These are phyloP conservation scores for Suillus spraguei DNA, from an alignment of 768 basidiomycete species.

Conservation along the genomic window DNA sequence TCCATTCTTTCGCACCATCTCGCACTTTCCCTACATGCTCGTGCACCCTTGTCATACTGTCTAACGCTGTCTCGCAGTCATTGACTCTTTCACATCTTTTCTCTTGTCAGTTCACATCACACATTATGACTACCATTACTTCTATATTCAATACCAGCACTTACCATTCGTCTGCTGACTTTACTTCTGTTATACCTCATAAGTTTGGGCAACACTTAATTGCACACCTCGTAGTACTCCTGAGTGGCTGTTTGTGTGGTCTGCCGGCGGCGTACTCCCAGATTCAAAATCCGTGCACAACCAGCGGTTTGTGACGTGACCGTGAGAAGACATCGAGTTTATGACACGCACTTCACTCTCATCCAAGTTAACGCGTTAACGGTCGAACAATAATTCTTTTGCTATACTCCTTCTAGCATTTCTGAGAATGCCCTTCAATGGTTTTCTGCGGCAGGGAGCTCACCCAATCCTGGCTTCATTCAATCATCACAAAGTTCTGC, in stretches of 20 bases:
- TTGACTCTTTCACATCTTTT: too few relatives aligned
- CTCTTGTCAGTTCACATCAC: too few relatives aligned
- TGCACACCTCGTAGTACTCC: too few relatives aligned
- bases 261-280: too few relatives aligned
- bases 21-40: background rate
- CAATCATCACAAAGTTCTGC: constrained; percentile 62
- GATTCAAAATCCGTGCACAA: too few relatives aligned
- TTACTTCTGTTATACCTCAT: too few relatives aligned
- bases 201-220: too few relatives aligned
- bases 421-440: constrained; percentile 49
- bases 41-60: background rate
- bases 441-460: constrained; percentile 51
- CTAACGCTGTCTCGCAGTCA: background rate
- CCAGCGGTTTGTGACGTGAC: background rate
- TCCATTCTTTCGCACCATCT: background rate
- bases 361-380: background rate
- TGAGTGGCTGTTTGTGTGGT: too few relatives aligned
- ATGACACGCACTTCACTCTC: background rate
- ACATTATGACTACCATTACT: too few relatives aligned
- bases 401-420: background rate
- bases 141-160: too few relatives aligned
- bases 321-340: background rate
- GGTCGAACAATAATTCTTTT: background rate
- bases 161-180: too few relatives aligned
- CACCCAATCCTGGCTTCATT: constrained; percentile 52